A percentile compares a stretch with the other conserved stretches of the same genome.
These are phyloP conservation scores for Plasmodium cynomolgi DNA, from an alignment of 169 alveolate species.

Conservation along the genomic window DNA sequence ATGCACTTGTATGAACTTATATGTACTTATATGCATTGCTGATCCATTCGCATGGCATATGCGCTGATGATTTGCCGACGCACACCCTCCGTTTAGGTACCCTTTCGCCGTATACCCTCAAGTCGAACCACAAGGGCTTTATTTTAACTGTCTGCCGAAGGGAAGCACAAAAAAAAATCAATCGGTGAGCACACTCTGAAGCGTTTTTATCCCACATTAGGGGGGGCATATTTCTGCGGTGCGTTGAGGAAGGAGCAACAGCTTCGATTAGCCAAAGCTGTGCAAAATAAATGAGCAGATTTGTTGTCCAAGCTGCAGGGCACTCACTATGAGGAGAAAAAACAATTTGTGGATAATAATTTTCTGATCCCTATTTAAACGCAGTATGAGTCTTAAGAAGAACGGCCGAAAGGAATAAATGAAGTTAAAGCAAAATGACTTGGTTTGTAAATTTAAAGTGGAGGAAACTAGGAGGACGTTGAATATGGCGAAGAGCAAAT, in stretches of 20 bases:
- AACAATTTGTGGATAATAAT: constrained; percentile 49
- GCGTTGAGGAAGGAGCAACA: neutral
- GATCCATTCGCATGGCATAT: neutral
- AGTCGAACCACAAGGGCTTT: constrained; percentile 71
- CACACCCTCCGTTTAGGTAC: neutral
- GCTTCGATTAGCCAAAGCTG: neutral
- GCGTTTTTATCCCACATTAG: neutral
- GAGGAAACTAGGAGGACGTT: constrained; percentile 61
- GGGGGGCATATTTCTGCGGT: neutral
- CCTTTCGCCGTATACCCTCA: constrained; percentile 38
- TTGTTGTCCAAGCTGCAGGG: neutral
- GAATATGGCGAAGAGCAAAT: constrained; percentile 51
- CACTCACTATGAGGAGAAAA: constrained; percentile 38
- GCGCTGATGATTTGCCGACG: neutral
- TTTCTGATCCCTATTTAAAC: constrained; percentile 35
- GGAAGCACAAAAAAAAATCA: neutral
- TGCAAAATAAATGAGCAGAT: neutral
- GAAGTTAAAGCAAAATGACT: constrained; percentile 66
- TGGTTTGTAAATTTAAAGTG: constrained; percentile 42
- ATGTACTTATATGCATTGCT: neutral
- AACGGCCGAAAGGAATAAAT: constrained; percentile 65
- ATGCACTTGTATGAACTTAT: neutral
- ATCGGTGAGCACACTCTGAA: neutral
- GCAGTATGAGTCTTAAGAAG: constrained; percentile 38
- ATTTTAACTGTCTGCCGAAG: constrained; percentile 50